Evolutionary conservation across 768 basidiomycete species (phyloP), one percentile per base, ranked within the genome.

Genomic region (Agaricus sinodeliciosus): DNA sequence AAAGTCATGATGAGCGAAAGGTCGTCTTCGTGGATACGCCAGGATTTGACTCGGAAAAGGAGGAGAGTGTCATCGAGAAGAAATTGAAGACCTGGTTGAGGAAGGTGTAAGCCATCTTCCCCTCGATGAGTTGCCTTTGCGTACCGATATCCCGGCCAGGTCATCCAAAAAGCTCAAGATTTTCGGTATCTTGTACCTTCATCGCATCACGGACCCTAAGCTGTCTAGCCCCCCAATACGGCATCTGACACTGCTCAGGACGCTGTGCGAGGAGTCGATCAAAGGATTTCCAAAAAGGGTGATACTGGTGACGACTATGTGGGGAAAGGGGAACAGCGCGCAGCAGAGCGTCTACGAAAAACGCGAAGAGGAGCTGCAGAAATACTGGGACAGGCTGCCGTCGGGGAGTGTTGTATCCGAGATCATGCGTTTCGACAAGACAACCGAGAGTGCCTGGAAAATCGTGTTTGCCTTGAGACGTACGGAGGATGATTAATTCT

Each of bases 21-120:
- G 36, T 58, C 18, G 50, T 58, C 8, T 58, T 58, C 19, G 47
- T 58, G 28, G 57, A 58, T 16, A 49, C 50, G 5, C 57, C 57
- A 15, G 49, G 53, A 6, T 49, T 58, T 16, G 51, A 52, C 13
- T 47, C 48, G 22, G 47, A 51, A n/a, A 27, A 37, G 2, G 50
- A 58, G 5, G 57, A 51, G 18, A 48, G 48, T n/a, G 25, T 16
- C 9, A 31, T 54, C n/a, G 25, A 26, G 12, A 36, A 27, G 13
- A 52, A 49, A 18, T 47, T 58, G 22, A 48, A 26, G 22, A 39
- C 34, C 12, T 55, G 57, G 57, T 25, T 58, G 15, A 51, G 52
- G 22, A 45, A 49, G 31, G 26, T 43, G 57, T 55, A 28, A 43
- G 57, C 52, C 25, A 19, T 27, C n/a, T 16, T 12, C 40, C 22